Base-by-base conservation (phyloP, 495 filamentous ascomycete species). In the Amphirosellinia nigrospora region DNA sequence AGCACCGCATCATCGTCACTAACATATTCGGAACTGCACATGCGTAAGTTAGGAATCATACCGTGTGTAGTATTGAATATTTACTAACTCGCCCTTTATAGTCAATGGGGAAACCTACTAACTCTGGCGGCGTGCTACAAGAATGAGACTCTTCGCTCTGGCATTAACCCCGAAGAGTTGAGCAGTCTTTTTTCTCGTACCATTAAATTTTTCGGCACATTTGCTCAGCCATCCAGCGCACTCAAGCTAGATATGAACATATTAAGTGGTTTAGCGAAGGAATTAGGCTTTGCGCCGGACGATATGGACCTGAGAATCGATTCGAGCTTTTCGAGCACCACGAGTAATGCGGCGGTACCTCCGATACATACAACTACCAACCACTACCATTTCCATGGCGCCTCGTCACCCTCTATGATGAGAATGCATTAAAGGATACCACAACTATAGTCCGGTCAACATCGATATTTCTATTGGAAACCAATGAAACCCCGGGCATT, bases 71-170 rank as follows among this genome's bases (percentile, higher is more conserved):
- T 43, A 39, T 45, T 41, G 21, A 0, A 19, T n/a, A 16, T 48
- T 8, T 55, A 56, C 66, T 75, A 72, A 75, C 71, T 70, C 34
- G 16, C 46, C 9, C 5, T 61, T 1, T 70, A n/a, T n/a, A 97
- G 94, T 11, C 96, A 98, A 94, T 99, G 97, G 80, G 96, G 96
- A 61, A 99, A 98, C 77, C 89, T 98, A 76, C 82, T 98, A 52
- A 92, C 94, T 7, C 88, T 99, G 2, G 88, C 93, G 26, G 94
- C 95, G 1, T 92, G 90, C 5, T 95, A 88, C 78, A 79, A 80
- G 78, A 86, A 89, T 80, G 87, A 67, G 59, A 83, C 79, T 39
- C 86, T 94, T 0, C 75, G 73, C 3, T 74, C 79, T 10, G 83
- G 86, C 23, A 84, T 95, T 53, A 74, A 85, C 10, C 75, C 76